Percentiles rank a stretch among this genome's conserved stretches.
These are phyloP conservation scores for Porodaedalea pini DNA, from an alignment of 1,284 basidiomycete genomes.

Conservation along the genomic window DNA sequence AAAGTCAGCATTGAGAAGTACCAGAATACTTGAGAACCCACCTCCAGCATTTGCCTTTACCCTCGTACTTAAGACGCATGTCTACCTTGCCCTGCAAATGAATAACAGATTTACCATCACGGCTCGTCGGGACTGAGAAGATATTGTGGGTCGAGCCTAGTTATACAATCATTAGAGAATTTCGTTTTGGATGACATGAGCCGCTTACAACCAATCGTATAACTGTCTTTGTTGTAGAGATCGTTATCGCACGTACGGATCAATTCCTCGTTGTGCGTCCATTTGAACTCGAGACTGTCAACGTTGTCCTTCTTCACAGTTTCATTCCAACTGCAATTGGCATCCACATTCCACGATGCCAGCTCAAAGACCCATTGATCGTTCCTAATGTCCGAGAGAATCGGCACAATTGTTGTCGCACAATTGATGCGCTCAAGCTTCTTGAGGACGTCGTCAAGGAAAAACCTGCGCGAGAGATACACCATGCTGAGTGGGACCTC, in stretches of 20 bases:
- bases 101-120: conserved; percentile 28
- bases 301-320: conserved; percentile 13
- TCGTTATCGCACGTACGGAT: conserved; percentile 16
- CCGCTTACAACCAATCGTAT: conserved; percentile 7
- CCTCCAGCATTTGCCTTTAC: conserved; percentile 10
- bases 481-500: conserved; percentile 30
- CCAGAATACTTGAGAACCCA: neutral
- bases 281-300: conserved; percentile 18
- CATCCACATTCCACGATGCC: conserved; percentile 27
- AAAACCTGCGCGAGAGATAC: no score
- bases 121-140: conserved; percentile 29
- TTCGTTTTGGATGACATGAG: neutral
- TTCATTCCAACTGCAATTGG: conserved; percentile 26
- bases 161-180: neutral
- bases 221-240: conserved; percentile 3
- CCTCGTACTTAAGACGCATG: conserved; percentile 23
- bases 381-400: conserved; percentile 27
- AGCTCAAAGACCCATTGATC: conserved; percentile 29
- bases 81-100: conserved; percentile 29
- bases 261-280: conserved; percentile 21
- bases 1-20: neutral
- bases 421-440: conserved; percentile 31
- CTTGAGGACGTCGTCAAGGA: conserved; percentile 31
- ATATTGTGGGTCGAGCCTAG: conserved; percentile 32
- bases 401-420: conserved; percentile 32